Evolutionary conservation across 2,329 filamentous ascomycete genomes (phyloP), one percentile per base, ranked within the genome.

Genomic region (Fusarium metavorans): DNA sequence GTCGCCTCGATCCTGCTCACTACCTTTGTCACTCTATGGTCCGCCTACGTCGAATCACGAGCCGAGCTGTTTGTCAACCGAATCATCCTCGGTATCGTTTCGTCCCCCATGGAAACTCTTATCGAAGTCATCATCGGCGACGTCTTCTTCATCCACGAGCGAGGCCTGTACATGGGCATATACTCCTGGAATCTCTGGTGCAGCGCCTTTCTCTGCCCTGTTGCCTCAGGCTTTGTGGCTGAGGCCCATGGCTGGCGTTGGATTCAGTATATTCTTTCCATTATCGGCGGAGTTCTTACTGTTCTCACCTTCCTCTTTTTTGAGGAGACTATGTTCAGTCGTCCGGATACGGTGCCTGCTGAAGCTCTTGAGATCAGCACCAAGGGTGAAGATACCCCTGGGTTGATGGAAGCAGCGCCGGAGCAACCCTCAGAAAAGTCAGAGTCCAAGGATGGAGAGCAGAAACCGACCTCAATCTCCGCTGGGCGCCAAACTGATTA

Each of bases 161-260:
- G 68, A 76, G 75, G 76, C 0, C 76, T 78, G 8, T 78, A 77
- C 6, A 78, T 77, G 76, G 76, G 76, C 3, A 57, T 70, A 4
- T 77, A 78, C 35, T 71, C 67, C 30, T 78, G 76, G 77, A 72
- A 73, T 3, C 62, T 78, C 4, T 78, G 75, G 76, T 74, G 73
- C 6, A 72, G 73, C 7, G 77, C 77, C 4, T 77, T 78, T 25
- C 73, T 78, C 3, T 71, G 73, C 2, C 77, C 77, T 0, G 76
- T 78, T 0, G 71, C 76, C 30, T 72, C 76, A 0, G 77, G 75
- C 2, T 78, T 68, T 35, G 72, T 79, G n/a, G 77, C 77, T 0
- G 64, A 73, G 14, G 60, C 64, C 0, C 59, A 56, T 16, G 52
- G 52, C 72, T 4, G 77, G 77, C 4, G 73, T 5, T 79, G 77